These are phyloP conservation scores for Xerocomellus amylosporus DNA, from an alignment of 768 basidiomycete species.

Conservation along the genomic window DNA sequence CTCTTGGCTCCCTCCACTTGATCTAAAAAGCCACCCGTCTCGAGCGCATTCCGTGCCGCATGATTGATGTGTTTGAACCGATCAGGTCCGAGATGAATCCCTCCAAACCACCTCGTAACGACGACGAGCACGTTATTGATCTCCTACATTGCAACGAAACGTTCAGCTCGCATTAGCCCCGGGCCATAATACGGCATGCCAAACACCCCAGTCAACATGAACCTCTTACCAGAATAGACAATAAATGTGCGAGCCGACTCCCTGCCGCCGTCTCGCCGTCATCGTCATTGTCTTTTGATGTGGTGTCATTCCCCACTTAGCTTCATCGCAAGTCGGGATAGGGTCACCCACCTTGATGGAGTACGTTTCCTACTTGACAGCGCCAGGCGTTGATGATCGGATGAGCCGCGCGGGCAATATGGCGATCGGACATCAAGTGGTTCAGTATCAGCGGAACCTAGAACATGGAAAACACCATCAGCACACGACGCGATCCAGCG, in stretches of 20 bases:
- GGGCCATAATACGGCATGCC: neutral
- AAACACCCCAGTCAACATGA: neutral
- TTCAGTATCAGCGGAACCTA: slow-evolving; percentile 71
- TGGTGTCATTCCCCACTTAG: neutral
- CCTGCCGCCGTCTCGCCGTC: slow-evolving; percentile 95
- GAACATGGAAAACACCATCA: neutral
- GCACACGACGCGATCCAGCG: neutral
- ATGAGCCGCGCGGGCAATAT: slow-evolving; percentile 72
- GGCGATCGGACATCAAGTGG: slow-evolving; percentile 65
- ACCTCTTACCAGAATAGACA: slow-evolving; percentile 74
- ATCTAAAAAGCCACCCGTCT: slow-evolving; percentile 83
- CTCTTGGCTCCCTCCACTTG: slow-evolving; percentile 31
- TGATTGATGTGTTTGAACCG: slow-evolving; percentile 93
- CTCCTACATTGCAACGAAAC: slow-evolving; percentile 45
- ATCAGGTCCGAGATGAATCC: slow-evolving; percentile 86
- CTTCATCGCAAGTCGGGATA: neutral
- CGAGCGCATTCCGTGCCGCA: slow-evolving; percentile 88
- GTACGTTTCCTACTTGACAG: slow-evolving; percentile 60
- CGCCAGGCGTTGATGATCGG: slow-evolving; percentile 83
- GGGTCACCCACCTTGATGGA: slow-evolving; percentile 65
- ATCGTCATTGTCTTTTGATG: slow-evolving; percentile 79
- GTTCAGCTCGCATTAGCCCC: neutral
- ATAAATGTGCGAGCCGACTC: slow-evolving; percentile 81
- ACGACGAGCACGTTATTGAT: slow-evolving; percentile 82
- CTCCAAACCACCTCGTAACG: slow-evolving; percentile 93